Conservation (phyloP, 2,329 filamentous ascomycete species). For the Colletotrichum sp. region DNA sequence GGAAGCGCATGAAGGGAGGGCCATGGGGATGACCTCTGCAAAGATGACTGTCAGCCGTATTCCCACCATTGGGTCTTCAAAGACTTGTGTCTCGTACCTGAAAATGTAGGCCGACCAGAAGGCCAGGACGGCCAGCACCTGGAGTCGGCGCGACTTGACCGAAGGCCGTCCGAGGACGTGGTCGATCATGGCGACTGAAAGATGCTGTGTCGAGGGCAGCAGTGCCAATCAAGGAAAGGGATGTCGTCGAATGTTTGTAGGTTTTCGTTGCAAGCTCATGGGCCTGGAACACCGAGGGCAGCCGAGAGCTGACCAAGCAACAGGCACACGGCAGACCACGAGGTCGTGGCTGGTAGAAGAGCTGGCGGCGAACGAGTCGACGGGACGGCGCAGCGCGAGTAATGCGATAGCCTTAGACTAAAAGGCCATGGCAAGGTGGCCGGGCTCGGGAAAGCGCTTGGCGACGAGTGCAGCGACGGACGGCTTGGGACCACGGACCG, state of each 20-base stretch:
- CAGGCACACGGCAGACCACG: neutral
- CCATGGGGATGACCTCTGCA: constrained; percentile 84
- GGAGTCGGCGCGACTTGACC: constrained; percentile 87
- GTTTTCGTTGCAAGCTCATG: neutral
- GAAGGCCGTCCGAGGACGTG: constrained; percentile 93
- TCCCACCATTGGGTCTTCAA: neutral
- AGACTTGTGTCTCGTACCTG: constrained; percentile 51
- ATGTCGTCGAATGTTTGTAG: neutral
- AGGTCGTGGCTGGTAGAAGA: constrained; percentile 5
- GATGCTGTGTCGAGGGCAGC: neutral
- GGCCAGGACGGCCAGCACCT: constrained; percentile 87
- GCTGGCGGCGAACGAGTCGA: constrained; percentile 3
- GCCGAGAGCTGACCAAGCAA: constrained; percentile 10
- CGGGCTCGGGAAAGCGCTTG: constrained; percentile 3
- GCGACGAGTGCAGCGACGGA: neutral
- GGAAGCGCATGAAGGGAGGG: constrained; percentile 72
- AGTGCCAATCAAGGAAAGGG: neutral
- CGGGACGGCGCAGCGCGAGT: constrained; percentile 21
- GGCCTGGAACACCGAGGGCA: neutral
- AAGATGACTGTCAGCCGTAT: neutral
- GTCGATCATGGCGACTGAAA: constrained; percentile 64
- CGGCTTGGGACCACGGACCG: constrained; percentile 2
- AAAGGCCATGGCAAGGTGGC: constrained; percentile 6
- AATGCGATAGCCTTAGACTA: constrained; percentile 7
- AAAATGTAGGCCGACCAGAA: constrained; percentile 91